Percentiles rank a stretch among this genome's conserved stretches.
Conservation (phyloP, 2,329 filamentous ascomycete species). For the Phaeosphaeria sp. region DNA sequence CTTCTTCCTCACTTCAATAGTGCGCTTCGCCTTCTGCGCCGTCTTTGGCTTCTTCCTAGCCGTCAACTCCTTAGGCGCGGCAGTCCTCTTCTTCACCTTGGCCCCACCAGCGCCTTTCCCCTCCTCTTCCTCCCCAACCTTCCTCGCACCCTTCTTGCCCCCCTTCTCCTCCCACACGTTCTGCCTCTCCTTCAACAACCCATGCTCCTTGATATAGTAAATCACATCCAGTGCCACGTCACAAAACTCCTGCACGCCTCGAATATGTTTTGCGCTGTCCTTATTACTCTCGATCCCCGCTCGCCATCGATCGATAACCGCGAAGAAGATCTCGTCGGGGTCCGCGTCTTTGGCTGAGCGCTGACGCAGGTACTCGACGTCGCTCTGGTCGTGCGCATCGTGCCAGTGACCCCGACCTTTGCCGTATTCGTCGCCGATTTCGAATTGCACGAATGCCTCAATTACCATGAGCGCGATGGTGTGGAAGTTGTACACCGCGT, state of each 20-base stretch:
- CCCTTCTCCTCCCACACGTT: constrained; percentile 15
- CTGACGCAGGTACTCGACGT: constrained; percentile 9
- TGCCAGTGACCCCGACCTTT: constrained; percentile 16
- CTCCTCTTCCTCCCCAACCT: neutral
- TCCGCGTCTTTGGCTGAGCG: constrained; percentile 20
- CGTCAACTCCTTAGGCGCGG: neutral
- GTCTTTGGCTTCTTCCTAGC: constrained; percentile 1
- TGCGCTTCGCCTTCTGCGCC: constrained; percentile 2
- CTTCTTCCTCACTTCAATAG: constrained; percentile 28
- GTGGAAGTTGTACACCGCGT: constrained; percentile 42
- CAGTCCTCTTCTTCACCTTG: neutral
- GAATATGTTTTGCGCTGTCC: constrained; percentile 22
- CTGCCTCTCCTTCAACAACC: constrained; percentile 17
- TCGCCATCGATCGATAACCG: constrained; percentile 39
- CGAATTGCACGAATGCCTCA: constrained; percentile 31
- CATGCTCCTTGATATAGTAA: constrained; percentile 38
- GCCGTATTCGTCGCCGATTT: constrained; percentile 32
- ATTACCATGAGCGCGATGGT: constrained; percentile 41
- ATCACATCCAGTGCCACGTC: constrained; percentile 40
- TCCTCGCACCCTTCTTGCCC: neutral
- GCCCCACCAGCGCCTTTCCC: neutral
- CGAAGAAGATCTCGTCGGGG: constrained; percentile 42
- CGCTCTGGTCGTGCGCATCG: constrained; percentile 4
- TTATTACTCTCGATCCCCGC: constrained; percentile 26
- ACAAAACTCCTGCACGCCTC: constrained; percentile 42